Conservation (phyloP, 345 rosid species). For the Eucalyptus tenuipes region DNA sequence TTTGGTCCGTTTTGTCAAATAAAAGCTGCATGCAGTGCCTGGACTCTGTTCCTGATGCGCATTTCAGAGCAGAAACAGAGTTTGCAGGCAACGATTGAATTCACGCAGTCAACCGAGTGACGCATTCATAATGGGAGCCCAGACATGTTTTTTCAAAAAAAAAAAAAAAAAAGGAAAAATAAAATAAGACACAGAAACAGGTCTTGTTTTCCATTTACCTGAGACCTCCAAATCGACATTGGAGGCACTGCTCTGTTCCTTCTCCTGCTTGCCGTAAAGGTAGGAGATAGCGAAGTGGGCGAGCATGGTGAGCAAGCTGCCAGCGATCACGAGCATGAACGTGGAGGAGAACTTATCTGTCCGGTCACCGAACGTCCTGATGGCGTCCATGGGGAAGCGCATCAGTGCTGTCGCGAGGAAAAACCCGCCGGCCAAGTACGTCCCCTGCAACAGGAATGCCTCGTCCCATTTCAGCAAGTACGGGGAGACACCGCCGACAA, state of each 20-base stretch:
- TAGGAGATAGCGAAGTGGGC: conserved; percentile 44
- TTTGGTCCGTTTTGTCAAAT: neutral
- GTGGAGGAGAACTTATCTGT: conserved; percentile 50
- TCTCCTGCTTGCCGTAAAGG: conserved; percentile 21
- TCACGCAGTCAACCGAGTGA: neutral
- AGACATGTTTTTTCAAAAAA: neutral
- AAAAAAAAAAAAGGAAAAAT: neutral
- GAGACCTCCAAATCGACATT: conserved; percentile 48
- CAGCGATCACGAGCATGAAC: conserved; percentile 51
- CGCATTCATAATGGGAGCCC: neutral
- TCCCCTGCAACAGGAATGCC: conserved; percentile 61
- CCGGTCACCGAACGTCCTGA: conserved; percentile 51
- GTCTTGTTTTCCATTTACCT: conserved; percentile 10
- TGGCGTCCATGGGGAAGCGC: conserved; percentile 77
- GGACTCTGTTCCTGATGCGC: neutral
- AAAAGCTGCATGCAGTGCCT: neutral
- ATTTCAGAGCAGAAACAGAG: neutral
- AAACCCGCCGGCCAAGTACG: conserved; percentile 80
- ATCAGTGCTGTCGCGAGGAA: conserved; percentile 80
- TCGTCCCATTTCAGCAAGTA: conserved; percentile 80
- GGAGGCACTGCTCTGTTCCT: neutral
- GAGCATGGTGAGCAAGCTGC: conserved; percentile 53
- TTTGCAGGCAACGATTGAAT: neutral
- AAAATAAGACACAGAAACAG: accelerated
- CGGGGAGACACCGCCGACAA: conserved; percentile 62